Percentiles rank a stretch among this genome's conserved stretches.
Evolutionary conservation across 2,329 filamentous ascomycete genomes (phyloP).

Genomic region (Corynespora cassiicola): DNA sequence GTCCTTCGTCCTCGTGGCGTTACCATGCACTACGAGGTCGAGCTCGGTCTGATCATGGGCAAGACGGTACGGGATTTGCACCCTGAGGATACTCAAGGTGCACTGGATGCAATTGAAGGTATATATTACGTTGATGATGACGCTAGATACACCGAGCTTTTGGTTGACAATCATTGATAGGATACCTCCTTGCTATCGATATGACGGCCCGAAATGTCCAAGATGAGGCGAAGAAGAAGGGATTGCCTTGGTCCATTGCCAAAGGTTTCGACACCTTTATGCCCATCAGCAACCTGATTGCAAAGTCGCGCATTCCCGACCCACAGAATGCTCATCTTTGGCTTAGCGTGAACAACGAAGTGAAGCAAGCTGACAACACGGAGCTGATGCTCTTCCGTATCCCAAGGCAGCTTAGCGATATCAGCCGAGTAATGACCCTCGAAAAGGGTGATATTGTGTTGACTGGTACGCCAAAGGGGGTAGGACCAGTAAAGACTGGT

Average conservation of each 20-base stretch:
- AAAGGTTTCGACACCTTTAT: slow-evolving; percentile 99
- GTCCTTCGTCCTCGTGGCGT: slow-evolving; percentile 84
- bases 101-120: slow-evolving; percentile 84
- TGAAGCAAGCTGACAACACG: slow-evolving; percentile 86
- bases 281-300: slow-evolving; percentile 81
- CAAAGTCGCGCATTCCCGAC: slow-evolving; percentile 79
- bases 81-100: slow-evolving; percentile 74
- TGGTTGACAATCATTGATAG: slow-evolving; percentile 54
- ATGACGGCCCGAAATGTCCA: slow-evolving; percentile 97
- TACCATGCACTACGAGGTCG: slow-evolving; percentile 91
- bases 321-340: slow-evolving; percentile 89
- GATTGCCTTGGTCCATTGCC: slow-evolving; percentile 92
- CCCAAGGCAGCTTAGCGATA: slow-evolving; percentile 85
- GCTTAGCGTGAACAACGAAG: slow-evolving; percentile 80
- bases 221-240: slow-evolving; percentile 96
- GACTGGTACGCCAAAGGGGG: slow-evolving; percentile 97
- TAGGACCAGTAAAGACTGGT: slow-evolving; percentile 82
- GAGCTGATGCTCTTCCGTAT: slow-evolving; percentile 93
- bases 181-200: slow-evolving; percentile 90
- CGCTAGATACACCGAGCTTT: slow-evolving; percentile 6
- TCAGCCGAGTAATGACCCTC: slow-evolving; percentile 93
- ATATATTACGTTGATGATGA: slow-evolving; percentile 27
- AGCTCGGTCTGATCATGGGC: slow-evolving; percentile 88
- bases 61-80: slow-evolving; percentile 79
- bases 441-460: slow-evolving; percentile 91